Percentiles rank a stretch among this genome's conserved stretches.
Evolutionary conservation across 306 rosid species (phyloP).

Genomic region (Vigna reflexopilosa): DNA sequence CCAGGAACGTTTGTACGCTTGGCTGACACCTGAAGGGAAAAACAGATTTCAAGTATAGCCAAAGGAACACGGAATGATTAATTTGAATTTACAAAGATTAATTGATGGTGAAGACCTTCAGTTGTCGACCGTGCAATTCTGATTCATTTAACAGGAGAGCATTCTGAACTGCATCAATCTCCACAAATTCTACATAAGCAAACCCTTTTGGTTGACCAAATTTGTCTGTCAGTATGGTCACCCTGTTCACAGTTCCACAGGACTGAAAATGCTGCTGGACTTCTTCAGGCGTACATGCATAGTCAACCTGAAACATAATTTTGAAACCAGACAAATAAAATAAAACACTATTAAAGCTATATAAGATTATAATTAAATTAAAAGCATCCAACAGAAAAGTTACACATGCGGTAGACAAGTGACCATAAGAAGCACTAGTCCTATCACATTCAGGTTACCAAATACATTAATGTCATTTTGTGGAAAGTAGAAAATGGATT

Average conservation of each 20-base stretch:
- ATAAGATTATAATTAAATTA: slow-evolving; percentile 17
- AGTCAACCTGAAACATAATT: slow-evolving; percentile 80
- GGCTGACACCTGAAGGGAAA: slow-evolving; percentile 82
- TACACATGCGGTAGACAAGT: slow-evolving; percentile 12
- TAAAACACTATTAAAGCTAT: slow-evolving; percentile 12
- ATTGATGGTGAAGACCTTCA: slow-evolving; percentile 66
- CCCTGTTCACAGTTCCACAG: slow-evolving; percentile 99
- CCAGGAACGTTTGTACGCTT: slow-evolving; percentile 97
- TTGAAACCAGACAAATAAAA: slow-evolving; percentile 40
- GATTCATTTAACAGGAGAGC: slow-evolving; percentile 91
- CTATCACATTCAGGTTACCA: slow-evolving; percentile 26
- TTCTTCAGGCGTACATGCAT: slow-evolving; percentile 97
- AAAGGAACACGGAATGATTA: slow-evolving; percentile 31
- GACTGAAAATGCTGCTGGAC: slow-evolving; percentile 99
- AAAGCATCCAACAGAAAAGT: not conserved
- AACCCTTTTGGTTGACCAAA: slow-evolving; percentile 99
- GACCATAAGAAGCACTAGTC: slow-evolving; percentile 18
- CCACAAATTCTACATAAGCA: slow-evolving; percentile 98
- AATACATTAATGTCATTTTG: slow-evolving; percentile 31
- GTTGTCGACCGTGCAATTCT: slow-evolving; percentile 97
- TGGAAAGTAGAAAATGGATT: slow-evolving; percentile 27
- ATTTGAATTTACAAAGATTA: slow-evolving; percentile 21
- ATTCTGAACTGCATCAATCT: slow-evolving; percentile 94
- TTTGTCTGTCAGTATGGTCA: slow-evolving; percentile 97
- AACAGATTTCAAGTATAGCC: slow-evolving; percentile 40